Evolutionary conservation across 2,329 filamentous ascomycete species (phyloP), one percentile per base, ranked within the genome.

Genomic region (Fusarium goolgardi): DNA sequence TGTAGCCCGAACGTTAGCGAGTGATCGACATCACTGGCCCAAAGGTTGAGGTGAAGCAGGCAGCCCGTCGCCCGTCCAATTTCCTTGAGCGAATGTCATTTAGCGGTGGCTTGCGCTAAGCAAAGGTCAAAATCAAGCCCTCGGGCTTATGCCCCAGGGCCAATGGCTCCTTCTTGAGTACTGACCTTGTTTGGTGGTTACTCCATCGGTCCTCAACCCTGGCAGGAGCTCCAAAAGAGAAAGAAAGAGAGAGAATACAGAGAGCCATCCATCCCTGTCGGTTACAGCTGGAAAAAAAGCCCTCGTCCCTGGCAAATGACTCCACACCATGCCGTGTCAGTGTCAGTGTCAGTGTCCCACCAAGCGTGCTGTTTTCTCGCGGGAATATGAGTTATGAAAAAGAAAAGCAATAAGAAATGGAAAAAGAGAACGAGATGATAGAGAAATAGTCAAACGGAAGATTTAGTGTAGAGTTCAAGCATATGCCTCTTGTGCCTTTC

Each of bases 21-120:
- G 49, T 55, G 65, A 69, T 69, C 66, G 65, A 59, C 65, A 69
- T n/a, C 60, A 59, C 59, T 27, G 43, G 25, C 45, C 54, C 45
- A 41, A 44, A 65, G 51, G 43, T 62, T 40, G 32, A 68, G 47
- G 65, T 57, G 39, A 65, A 65, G 49, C 41, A 41, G 54, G 23
- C 12, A 59, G 13, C 12, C 29, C 37, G 12, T 49, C 16, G 23
- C 40, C 39, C n/a, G 23, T 40, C 46, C 25, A 25, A 11, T 60
- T 49, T 52, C 45, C 52, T 31, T 51, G 47, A 51, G 45, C 37
- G 32, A 53, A 46, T 35, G 32, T 49, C 34, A 55, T 34, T 50
- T 69, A 18, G 49, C 44, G 40, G 49, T 68, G 59, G 55, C 39
- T 69, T 68, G 46, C 58, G 39, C 50, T 67, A 53, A 45, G 41